Evolutionary conservation across 371 early-diverging fungal genomes (phyloP).

Genomic region (Rhizopus delemar): DNA sequence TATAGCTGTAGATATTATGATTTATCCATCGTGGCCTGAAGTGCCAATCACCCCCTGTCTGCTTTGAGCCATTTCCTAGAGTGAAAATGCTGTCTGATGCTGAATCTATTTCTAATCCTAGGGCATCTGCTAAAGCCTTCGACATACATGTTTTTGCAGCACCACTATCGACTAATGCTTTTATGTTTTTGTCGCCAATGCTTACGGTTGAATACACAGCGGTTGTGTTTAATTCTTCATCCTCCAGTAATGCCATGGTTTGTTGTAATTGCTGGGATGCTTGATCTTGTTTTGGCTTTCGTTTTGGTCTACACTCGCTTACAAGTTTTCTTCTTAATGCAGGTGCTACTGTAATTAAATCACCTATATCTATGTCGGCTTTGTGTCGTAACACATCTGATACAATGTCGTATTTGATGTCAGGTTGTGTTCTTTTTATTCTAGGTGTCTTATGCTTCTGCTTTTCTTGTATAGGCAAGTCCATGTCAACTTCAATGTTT

Average conservation of each 20-base stretch:
- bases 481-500: too few species aligned
- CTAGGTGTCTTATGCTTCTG: too few species aligned
- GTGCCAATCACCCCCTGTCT: too few species aligned
- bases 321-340: neutral
- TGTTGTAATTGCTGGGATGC: too few species aligned
- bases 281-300: neutral
- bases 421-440: too few species aligned
- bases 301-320: too few species aligned
- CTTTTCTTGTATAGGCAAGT: too few species aligned
- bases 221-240: slow-evolving; percentile 9
- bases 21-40: too few species aligned
- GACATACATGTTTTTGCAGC: slow-evolving; percentile 6
- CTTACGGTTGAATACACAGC: neutral
- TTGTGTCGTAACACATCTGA: neutral
- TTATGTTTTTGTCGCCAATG: neutral
- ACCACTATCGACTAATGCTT: slow-evolving; percentile 2
- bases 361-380: slow-evolving; percentile 4
- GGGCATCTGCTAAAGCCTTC: slow-evolving; percentile 2
- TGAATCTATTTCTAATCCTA: neutral
- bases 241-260: neutral
- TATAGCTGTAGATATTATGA: too few species aligned
- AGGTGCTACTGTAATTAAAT: slow-evolving; percentile 1
- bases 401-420: too few species aligned
- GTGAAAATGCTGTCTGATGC: slow-evolving; percentile 1
- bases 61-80: slow-evolving; percentile 10